These are phyloP conservation scores for Hemisphaericaspora lyxosophila DNA, from an alignment of 1,139 yeast genomes.

Conservation along the genomic window DNA sequence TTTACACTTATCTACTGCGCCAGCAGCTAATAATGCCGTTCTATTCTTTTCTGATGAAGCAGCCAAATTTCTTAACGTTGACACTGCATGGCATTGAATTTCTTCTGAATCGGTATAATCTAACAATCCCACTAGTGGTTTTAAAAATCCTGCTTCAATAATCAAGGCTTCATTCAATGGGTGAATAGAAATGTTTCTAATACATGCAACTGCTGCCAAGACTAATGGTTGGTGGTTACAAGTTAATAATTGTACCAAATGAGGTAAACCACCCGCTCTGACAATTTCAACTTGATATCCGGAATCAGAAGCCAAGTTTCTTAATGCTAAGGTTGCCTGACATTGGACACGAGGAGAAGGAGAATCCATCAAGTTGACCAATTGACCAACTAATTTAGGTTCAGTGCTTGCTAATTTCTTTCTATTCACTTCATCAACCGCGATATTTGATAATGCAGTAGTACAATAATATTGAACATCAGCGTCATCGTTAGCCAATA, in stretches of 20 bases:
- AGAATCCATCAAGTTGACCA: conserved; percentile 90
- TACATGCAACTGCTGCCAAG: conserved; percentile 96
- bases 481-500: conserved; percentile 83
- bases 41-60: conserved; percentile 94
- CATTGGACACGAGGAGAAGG: conserved; percentile 94
- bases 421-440: conserved; percentile 91
- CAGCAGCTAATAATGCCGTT: conserved; percentile 88
- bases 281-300: conserved; percentile 93
- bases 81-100: conserved; percentile 96
- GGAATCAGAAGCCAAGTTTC: conserved; percentile 94
- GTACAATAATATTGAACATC: conserved; percentile 99
- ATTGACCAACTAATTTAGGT: conserved; percentile 86
- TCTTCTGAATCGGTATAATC: conserved; percentile 90
- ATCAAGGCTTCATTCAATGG: conserved; percentile 94
- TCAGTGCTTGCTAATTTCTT: conserved; percentile 87
- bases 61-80: conserved; percentile 91
- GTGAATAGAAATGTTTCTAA: conserved; percentile 93
- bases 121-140: conserved; percentile 81
- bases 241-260: conserved; percentile 80
- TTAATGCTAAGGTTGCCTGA: conserved; percentile 93
- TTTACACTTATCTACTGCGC: conserved; percentile 92
- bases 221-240: conserved; percentile 91
- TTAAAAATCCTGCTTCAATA: conserved; percentile 92
- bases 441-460: conserved; percentile 93
- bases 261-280: conserved; percentile 92